These are phyloP conservation scores for Beauveria rudraprayagi DNA, from an alignment of 2,329 filamentous ascomycete genomes.

Conservation along the genomic window DNA sequence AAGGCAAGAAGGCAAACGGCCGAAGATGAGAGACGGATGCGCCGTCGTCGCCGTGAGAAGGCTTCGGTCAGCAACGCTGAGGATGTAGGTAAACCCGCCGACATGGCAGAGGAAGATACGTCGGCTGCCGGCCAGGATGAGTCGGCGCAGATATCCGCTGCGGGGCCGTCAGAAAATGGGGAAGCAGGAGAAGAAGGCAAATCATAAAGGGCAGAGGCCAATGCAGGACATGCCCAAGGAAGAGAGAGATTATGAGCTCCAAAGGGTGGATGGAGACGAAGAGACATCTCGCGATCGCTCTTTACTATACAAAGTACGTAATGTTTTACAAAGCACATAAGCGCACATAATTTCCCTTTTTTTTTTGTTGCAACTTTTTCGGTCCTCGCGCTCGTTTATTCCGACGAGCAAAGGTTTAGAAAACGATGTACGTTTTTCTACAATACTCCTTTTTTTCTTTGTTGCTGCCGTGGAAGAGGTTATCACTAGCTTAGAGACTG, in stretches of 20 bases:
- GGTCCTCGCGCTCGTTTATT: background rate
- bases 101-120: constrained; percentile 18
- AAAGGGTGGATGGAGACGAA: background rate
- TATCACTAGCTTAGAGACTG: too few species aligned
- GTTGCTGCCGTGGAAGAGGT: too few species aligned
- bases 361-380: background rate
- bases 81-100: constrained; percentile 13
- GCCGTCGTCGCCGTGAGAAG: constrained; percentile 60
- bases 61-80: constrained; percentile 31
- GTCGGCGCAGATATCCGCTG: background rate
- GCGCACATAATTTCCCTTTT: constrained; percentile 3
- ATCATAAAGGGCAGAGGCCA: background rate
- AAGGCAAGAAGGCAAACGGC: constrained; percentile 60
- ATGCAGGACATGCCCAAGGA: background rate
- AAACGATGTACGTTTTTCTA: background rate
- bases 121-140: constrained; percentile 13
- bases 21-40: constrained; percentile 65
- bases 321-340: constrained; percentile 23
- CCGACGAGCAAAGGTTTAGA: background rate
- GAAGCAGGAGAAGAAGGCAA: constrained; percentile 12
- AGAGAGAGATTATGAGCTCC: background rate
- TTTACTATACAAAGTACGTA: constrained; percentile 22
- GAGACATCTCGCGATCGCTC: background rate
- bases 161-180: background rate
- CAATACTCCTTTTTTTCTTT: background rate